phyloP scores from a whole-genome alignment of 208 protist genomes.

The Leishmania arabica region DNA sequence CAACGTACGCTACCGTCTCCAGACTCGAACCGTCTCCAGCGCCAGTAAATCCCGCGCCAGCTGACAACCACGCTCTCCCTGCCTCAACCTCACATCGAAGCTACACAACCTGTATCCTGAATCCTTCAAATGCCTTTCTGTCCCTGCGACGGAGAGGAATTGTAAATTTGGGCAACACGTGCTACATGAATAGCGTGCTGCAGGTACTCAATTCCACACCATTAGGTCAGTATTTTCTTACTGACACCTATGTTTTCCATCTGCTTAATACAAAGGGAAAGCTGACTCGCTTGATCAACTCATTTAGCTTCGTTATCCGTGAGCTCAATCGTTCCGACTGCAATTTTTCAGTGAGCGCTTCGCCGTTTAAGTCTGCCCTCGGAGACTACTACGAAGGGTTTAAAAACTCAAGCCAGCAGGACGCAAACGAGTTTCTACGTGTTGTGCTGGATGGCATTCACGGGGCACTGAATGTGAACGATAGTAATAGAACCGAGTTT shows the following conservation, averaged over 20 bases:
- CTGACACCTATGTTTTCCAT: constrained; percentile 58
- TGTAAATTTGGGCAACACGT: constrained; percentile 93
- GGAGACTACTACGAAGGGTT: constrained; percentile 76
- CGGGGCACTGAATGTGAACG: constrained; percentile 86
- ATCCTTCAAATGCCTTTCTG: constrained; percentile 10
- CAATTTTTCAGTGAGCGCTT: constrained; percentile 71
- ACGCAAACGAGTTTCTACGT: constrained; percentile 93
- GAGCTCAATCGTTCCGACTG: constrained; percentile 68
- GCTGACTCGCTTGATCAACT: constrained; percentile 40
- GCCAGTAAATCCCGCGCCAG: not conserved
- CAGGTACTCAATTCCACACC: constrained; percentile 84
- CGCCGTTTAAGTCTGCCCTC: constrained; percentile 78
- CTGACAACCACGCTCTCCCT: not conserved
- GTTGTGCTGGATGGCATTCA: constrained; percentile 93
- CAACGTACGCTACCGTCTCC: constrained; percentile 4
- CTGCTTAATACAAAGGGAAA: constrained; percentile 41
- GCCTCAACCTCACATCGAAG: not conserved
- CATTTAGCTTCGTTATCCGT: constrained; percentile 82
- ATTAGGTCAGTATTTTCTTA: constrained; percentile 91
- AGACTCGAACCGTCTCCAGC: not conserved
- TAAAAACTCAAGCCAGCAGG: constrained; percentile 81
- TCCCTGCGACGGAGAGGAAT: constrained; percentile 64
- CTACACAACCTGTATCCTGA: constrained; percentile 47
- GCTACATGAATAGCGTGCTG: constrained; percentile 92
- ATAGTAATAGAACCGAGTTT: constrained; percentile 21